Evolutionary conservation across 1,284 basidiomycete genomes (phyloP), one percentile per base, ranked within the genome.

Genomic region (Trichosporon ovoides): DNA sequence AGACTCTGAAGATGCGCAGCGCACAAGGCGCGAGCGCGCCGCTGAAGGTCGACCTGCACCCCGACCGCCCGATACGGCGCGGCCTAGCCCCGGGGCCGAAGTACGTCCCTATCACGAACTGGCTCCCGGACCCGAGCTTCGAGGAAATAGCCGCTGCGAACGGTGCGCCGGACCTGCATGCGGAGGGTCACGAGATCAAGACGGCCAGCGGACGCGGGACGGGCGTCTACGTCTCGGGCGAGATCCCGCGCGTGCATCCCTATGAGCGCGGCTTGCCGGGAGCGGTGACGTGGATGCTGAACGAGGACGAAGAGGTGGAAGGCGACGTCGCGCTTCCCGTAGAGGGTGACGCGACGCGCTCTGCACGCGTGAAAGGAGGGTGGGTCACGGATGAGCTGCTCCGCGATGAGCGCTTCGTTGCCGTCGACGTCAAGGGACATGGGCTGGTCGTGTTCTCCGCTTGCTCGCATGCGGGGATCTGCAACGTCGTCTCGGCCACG

Each of bases 401-500:
- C 65, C 84, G 85, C 83, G 89, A 91, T 63, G 89, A 91, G 70
- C 81, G 89, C 37, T 91, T 89, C 70, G 84, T 83, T 50, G 85
- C 80, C 0, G 78, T 90, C 36, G 87, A 91, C 71, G 86, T 91
- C 1, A 79, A 81, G 24, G 88, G 87, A n/a, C 89, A 88, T 70
- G 89, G 89, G 0, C 75, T 91, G 33, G 82, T 91, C 19, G 80
- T 91, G 53, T 89, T 91, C 74, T 89, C 87, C 77, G 85, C 89
- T 83, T 89, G 87, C 71, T 89, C 87, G 5, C 87, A 91, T 74
- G 87, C 89, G 4, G 88, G 88, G 0, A 89, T 91, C 58, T 85
- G 89, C 56, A 91, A 91, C 64, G 88, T 90, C 36, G 78, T 88
- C 58, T 84, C 81, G 62, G 84, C 87, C 65, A 88, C 85, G 0